Percentiles rank a stretch among this genome's conserved stretches.
phyloP scores from a whole-genome alignment of 2,329 filamentous ascomycete genomes.

The Albophoma yamanashiensis region DNA sequence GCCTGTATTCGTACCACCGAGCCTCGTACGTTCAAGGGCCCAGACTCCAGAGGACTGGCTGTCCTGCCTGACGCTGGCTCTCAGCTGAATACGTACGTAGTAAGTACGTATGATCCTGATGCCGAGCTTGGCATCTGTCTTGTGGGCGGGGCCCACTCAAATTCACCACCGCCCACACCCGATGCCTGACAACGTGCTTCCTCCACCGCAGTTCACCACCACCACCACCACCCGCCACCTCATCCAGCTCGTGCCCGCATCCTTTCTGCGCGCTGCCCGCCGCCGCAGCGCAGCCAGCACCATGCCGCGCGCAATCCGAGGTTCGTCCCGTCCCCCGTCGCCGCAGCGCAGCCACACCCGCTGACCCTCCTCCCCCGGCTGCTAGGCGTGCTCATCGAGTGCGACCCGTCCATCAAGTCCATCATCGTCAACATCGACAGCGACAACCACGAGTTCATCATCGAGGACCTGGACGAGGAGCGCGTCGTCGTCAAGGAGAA shows the following conservation, averaged over 20 bases:
- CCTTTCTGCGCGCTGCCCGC: background rate
- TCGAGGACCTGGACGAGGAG: constrained; percentile 71
- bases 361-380: background rate
- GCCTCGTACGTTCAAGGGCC: too few species aligned
- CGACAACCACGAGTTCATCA: constrained; percentile 61
- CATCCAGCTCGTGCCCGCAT: background rate
- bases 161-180: background rate
- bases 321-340: constrained; percentile 19
- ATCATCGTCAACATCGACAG: constrained; percentile 71
- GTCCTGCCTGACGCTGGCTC: too few species aligned
- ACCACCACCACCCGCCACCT: too few species aligned
- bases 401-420: constrained; percentile 79
- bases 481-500: constrained; percentile 65
- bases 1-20: too few species aligned
- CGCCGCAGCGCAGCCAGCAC: constrained; percentile 3
- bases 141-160: background rate
- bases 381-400: constrained; percentile 64
- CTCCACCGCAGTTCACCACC: background rate
- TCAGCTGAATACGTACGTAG: too few species aligned
- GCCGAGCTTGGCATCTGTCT: background rate
- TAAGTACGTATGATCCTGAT: too few species aligned
- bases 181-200: background rate
- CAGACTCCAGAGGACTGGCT: too few species aligned
- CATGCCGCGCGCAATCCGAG: constrained; percentile 49
- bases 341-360: constrained; percentile 1